Evolutionary conservation across 768 basidiomycete species (phyloP).

Genomic region (Cyclocybe aegerita): DNA sequence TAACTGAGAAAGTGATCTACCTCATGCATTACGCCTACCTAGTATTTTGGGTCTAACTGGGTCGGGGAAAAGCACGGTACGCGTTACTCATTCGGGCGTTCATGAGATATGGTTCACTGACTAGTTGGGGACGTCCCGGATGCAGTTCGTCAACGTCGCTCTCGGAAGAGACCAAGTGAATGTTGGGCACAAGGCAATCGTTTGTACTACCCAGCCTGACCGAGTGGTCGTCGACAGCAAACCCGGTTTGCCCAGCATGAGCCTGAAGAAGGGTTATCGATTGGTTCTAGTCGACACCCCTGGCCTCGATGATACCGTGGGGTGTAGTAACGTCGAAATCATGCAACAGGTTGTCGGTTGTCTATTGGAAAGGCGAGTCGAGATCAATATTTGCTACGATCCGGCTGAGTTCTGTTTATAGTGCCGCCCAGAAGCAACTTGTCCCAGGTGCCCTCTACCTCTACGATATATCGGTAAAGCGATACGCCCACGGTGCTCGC

Average conservation of each 20-base stretch:
- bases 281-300: conserved; percentile 2
- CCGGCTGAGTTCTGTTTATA: not conserved
- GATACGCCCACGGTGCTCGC: conserved; percentile 1
- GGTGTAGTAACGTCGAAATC: not conserved
- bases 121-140: too few species aligned
- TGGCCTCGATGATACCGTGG: conserved; percentile 1
- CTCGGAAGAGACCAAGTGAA: not conserved
- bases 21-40: not conserved
- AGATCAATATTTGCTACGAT: too few species aligned
- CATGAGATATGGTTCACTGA: too few species aligned
- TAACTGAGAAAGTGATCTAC: not conserved
- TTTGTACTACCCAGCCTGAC: not conserved
- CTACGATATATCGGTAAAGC: conserved; percentile 7
- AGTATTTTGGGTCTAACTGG: not conserved
- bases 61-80: not conserved
- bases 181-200: not conserved
- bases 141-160: not conserved
- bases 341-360: not conserved
- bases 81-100: too few species aligned
- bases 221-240: not conserved
- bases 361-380: not conserved
- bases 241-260: not conserved
- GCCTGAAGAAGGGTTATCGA: not conserved
- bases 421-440: not conserved
- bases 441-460: conserved; percentile 5